phyloP scores from a whole-genome alignment of 192 early-diverging fungal genomes.

The Backusella morwellensis region DNA sequence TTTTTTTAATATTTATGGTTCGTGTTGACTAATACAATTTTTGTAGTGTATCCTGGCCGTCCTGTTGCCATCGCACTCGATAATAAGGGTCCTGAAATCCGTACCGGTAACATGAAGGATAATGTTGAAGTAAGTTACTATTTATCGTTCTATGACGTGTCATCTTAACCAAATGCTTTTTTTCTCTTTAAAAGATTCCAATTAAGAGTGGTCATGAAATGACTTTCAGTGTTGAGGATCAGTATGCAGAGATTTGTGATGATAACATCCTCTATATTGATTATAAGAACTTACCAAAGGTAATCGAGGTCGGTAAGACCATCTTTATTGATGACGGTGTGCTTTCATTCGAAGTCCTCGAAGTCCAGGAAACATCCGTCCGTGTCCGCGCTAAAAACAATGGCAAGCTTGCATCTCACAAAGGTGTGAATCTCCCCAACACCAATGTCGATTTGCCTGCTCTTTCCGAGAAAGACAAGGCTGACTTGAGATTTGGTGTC shows the following conservation, averaged over 20 bases:
- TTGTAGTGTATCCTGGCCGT: conserved; percentile 43
- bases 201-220: conserved; percentile 77
- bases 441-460: conserved; percentile 92
- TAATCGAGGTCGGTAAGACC: conserved; percentile 68
- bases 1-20: neutral
- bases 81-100: conserved; percentile 88
- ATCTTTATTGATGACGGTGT: conserved; percentile 96
- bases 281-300: conserved; percentile 77
- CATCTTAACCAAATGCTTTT: neutral
- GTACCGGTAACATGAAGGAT: conserved; percentile 78
- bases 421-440: conserved; percentile 95
- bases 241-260: conserved; percentile 60
- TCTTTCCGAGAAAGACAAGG: conserved; percentile 92
- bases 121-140: conserved; percentile 57
- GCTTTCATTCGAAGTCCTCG: conserved; percentile 90
- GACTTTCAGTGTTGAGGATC: conserved; percentile 67
- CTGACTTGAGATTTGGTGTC: conserved; percentile 88
- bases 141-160: neutral
- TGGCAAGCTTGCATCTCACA: conserved; percentile 86
- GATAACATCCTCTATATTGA: conserved; percentile 75
- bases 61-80: conserved; percentile 77
- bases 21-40: neutral
- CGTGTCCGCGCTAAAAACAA: conserved; percentile 80
- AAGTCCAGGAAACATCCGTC: conserved; percentile 54
- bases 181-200: conserved; percentile 35